A percentile compares a stretch with the other conserved stretches of the same genome.
These are phyloP conservation scores for Hypericum androsaemum DNA, from an alignment of 345 rosid species.

Conservation along the genomic window DNA sequence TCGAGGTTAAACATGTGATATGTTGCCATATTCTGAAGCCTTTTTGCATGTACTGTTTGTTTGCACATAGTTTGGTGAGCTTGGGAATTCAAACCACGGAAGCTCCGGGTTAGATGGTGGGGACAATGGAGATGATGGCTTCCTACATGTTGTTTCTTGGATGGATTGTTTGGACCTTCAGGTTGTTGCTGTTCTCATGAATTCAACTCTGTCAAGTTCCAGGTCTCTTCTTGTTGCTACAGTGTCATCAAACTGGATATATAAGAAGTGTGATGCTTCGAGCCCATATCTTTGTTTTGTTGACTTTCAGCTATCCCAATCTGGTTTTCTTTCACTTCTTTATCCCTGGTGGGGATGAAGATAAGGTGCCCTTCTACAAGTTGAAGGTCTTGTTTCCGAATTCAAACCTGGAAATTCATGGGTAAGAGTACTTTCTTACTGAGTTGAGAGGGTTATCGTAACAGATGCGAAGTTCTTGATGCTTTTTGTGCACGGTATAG, in stretches of 20 bases:
- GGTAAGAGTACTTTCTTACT: constrained; percentile 16
- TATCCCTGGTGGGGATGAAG: constrained; percentile 29
- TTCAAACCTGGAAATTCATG: constrained; percentile 31
- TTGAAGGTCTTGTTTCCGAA: constrained; percentile 39
- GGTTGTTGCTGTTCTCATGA: constrained; percentile 31
- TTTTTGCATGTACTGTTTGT: background rate
- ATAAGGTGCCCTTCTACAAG: constrained; percentile 29
- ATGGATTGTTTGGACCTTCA: constrained; percentile 39
- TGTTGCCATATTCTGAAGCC: background rate
- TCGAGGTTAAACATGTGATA: too few relatives aligned
- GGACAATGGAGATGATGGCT: constrained; percentile 18
- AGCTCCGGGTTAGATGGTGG: background rate
- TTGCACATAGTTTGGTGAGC: background rate
- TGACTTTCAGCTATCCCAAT: constrained; percentile 24
- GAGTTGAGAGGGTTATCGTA: background rate
- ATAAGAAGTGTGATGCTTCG: constrained; percentile 1
- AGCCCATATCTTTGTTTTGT: constrained; percentile 3
- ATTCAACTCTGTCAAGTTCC: constrained; percentile 36
- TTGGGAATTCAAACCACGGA: constrained; percentile 3
- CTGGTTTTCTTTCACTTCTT: constrained; percentile 32
- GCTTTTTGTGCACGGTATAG: constrained; percentile 13
- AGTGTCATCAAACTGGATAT: too few relatives aligned
- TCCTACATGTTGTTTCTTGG: constrained; percentile 36
- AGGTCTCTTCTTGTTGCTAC: constrained; percentile 16
- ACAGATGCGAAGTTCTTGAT: constrained; percentile 7